phyloP scores from a whole-genome alignment of 2,329 filamentous ascomycete species.

The Cercospora sp. region DNA sequence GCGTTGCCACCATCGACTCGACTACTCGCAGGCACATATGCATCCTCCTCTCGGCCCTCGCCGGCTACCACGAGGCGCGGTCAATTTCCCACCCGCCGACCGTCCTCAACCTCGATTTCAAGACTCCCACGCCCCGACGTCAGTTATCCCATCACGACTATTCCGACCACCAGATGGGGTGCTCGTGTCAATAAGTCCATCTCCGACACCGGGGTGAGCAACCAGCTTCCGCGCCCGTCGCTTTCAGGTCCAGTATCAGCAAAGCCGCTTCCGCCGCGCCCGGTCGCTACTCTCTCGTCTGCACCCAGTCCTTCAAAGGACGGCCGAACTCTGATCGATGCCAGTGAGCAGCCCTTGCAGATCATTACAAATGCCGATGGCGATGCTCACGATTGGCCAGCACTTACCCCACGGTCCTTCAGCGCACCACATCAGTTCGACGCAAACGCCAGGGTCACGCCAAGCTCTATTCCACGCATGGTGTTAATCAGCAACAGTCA shows the following conservation, averaged over 20 bases:
- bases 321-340: constrained; percentile 43
- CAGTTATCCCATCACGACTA: background rate
- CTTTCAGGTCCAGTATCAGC: constrained; percentile 1
- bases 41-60: constrained; percentile 31
- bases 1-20: constrained; percentile 1
- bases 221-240: background rate
- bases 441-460: background rate
- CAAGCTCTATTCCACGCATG: constrained; percentile 17
- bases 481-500: constrained; percentile 5
- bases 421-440: constrained; percentile 14
- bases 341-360: constrained; percentile 37
- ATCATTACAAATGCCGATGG: constrained; percentile 16
- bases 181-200: constrained; percentile 7
- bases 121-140: background rate
- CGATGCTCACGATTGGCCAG: constrained; percentile 26
- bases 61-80: constrained; percentile 12
- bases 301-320: constrained; percentile 40
- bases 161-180: constrained; percentile 1
- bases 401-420: constrained; percentile 26
- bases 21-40: constrained; percentile 29
- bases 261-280: constrained; percentile 45
- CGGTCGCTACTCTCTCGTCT: constrained; percentile 38
- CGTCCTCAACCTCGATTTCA: constrained; percentile 2
- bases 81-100: background rate
- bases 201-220: constrained; percentile 1